Base-by-base conservation (phyloP, 305 asterid species). In the Ilex paraguariensis region DNA sequence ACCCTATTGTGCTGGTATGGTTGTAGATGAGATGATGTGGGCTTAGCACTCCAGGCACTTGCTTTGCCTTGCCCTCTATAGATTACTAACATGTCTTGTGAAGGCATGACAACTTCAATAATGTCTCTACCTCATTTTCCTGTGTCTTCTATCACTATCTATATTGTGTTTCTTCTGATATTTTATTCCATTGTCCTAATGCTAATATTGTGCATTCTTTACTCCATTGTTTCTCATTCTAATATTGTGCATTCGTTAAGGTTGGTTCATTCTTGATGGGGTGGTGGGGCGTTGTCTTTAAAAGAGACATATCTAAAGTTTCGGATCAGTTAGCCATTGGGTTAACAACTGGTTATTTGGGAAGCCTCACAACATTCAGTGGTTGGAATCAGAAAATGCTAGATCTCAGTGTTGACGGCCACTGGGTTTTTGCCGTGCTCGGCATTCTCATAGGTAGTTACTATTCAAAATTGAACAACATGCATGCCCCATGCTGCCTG, bases 241-340 rank as follows among this genome's bases (percentile, higher is more conserved):
- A 21, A 21, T 21, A 1, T 21, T 21, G 28, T 53, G 28, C 48
- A 32, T 59, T 53, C 57, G 66, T 66, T 53, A 75, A 87, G 98
- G 86, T 87, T 56, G 97, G 97, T 67, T 88, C 97, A 2, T 91
- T 88, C 80, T 81, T 91, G 71, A 91, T 91, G 98, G 98, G 98
- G 12, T 90, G 98, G 98, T 73, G 86, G 17, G 99, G 97, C 10
- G 89, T 88, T 15, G 92, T 86, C 54, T 90, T 90, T 61, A 90
- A 87, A 76, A 80, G 74, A 67, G 85, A 87, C 54, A 87, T 87
- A 58, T 11, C 73, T n/a, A 73, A 77, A 56, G 56, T 84, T 56
- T 93, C 97, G 21, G 85, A 83, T 15, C 84, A 81, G 49, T 74
- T 93, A 31, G 93, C 95, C 49, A 76, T 90, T 50, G 96, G 95